phyloP scores from a whole-genome alignment of 2,329 filamentous ascomycete genomes.

The Sarocladium oryzae region DNA sequence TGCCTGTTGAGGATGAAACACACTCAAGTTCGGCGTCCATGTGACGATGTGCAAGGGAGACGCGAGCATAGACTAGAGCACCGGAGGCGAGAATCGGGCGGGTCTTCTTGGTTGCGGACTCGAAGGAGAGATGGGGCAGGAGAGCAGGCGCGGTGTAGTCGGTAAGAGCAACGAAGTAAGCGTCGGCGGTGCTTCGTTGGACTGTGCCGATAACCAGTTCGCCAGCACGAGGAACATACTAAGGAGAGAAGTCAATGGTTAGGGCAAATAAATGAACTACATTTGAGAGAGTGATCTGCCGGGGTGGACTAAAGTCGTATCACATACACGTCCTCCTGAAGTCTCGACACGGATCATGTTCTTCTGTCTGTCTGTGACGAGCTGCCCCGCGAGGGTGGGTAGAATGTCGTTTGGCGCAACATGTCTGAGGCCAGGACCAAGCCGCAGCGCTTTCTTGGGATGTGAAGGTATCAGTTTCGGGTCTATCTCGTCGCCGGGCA shows the following conservation, averaged over 20 bases:
- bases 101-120: constrained; percentile 87
- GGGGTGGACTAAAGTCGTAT: no score
- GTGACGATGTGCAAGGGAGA: constrained; percentile 69
- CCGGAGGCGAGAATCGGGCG: constrained; percentile 69
- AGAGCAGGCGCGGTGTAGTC: constrained; percentile 57
- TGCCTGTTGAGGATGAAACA: constrained; percentile 78
- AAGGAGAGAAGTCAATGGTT: background rate
- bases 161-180: constrained; percentile 73
- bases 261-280: no score
- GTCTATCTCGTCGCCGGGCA: constrained; percentile 76
- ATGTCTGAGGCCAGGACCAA: constrained; percentile 79
- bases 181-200: constrained; percentile 66
- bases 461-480: constrained; percentile 59
- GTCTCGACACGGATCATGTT: constrained; percentile 74
- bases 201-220: constrained; percentile 88
- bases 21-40: constrained; percentile 90
- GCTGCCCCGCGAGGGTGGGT: constrained; percentile 59
- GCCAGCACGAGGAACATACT: constrained; percentile 74
- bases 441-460: constrained; percentile 63
- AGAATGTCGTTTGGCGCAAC: constrained; percentile 70
- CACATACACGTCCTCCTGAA: constrained; percentile 58
- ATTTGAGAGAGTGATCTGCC: no score
- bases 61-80: constrained; percentile 81
- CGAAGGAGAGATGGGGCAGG: constrained; percentile 86
- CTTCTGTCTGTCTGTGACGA: constrained; percentile 64